Percentiles rank a stretch among this genome's conserved stretches.
These are phyloP conservation scores for Dendrostoma leiphaemia DNA, from an alignment of 2,329 filamentous ascomycete species.

Conservation along the genomic window DNA sequence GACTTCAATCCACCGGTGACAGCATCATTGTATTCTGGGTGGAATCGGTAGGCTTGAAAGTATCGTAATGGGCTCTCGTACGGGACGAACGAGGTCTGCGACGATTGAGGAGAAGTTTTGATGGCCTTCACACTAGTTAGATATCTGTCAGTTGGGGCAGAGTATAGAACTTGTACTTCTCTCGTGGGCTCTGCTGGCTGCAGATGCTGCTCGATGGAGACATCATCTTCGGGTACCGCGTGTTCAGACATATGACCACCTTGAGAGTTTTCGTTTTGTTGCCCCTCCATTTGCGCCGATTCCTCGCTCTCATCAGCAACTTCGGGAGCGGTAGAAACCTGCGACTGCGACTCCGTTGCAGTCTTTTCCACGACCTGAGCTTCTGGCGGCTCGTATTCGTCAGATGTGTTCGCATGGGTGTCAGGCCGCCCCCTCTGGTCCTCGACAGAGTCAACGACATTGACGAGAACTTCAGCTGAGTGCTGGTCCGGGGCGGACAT, in stretches of 20 bases:
- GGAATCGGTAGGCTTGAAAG: slow-evolving; percentile 89
- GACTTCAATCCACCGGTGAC: slow-evolving; percentile 80
- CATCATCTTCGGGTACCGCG: slow-evolving; percentile 22
- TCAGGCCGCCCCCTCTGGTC: background rate
- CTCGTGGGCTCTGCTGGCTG: slow-evolving; percentile 26
- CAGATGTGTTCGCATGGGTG: slow-evolving; percentile 35
- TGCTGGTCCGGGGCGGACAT: background rate
- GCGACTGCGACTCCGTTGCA: slow-evolving; percentile 18
- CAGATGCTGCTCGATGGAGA: slow-evolving; percentile 24
- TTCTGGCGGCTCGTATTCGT: slow-evolving; percentile 56
- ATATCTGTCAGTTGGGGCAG: slow-evolving; percentile 5
- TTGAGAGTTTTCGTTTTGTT: slow-evolving; percentile 7
- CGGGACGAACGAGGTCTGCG: slow-evolving; percentile 38
- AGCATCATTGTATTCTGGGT: slow-evolving; percentile 68
- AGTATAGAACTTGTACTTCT: slow-evolving; percentile 43
- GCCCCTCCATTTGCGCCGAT: background rate
- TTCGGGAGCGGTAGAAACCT: slow-evolving; percentile 22
- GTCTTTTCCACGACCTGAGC: slow-evolving; percentile 25
- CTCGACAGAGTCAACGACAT: background rate
- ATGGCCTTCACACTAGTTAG: slow-evolving; percentile 25
- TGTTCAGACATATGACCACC: slow-evolving; percentile 32
- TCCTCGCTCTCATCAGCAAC: slow-evolving; percentile 13
- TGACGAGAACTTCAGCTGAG: background rate
- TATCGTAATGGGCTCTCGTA: slow-evolving; percentile 81
- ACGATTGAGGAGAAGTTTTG: slow-evolving; percentile 7